phyloP scores from a whole-genome alignment of 352 stramenopile species.

The Globisporangium perplexum region DNA sequence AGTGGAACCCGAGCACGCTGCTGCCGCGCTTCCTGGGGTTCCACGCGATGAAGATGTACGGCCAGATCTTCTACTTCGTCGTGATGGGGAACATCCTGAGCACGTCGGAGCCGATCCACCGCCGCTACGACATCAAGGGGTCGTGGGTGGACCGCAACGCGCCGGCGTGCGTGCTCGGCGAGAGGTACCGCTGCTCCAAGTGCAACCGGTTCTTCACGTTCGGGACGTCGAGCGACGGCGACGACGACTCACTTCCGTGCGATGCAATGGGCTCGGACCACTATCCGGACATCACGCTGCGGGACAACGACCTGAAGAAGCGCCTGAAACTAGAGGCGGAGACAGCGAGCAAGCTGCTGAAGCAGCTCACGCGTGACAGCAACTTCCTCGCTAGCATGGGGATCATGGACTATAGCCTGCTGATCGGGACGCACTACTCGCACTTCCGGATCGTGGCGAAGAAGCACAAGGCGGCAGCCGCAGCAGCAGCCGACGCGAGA shows the following conservation, averaged over 20 bases:
- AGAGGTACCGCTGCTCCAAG: conserved; percentile 79
- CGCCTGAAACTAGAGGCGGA: conserved; percentile 59
- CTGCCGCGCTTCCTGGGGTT: conserved; percentile 88
- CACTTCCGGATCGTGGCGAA: conserved; percentile 65
- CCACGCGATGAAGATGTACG: conserved; percentile 91
- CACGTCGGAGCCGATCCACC: conserved; percentile 79
- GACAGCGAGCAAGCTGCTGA: conserved; percentile 50
- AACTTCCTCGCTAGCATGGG: conserved; percentile 77
- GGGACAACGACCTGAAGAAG: conserved; percentile 87
- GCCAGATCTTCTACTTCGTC: conserved; percentile 88
- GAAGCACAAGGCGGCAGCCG: conserved; percentile 12
- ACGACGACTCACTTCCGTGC: conserved; percentile 18
- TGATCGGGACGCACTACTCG: conserved; percentile 84
- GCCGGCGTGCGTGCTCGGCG: conserved; percentile 61
- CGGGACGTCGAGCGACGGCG: conserved; percentile 25
- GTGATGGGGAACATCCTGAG: conserved; percentile 91
- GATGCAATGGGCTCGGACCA: conserved; percentile 62
- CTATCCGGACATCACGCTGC: conserved; percentile 74
- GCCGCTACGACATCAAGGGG: conserved; percentile 90
- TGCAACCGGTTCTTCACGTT: conserved; percentile 85
- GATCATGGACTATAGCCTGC: conserved; percentile 91
- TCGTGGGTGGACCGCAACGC: conserved; percentile 87
- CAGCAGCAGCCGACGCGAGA: not conserved
- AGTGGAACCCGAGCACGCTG: conserved; percentile 84
- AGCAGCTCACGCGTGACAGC: conserved; percentile 78